Percentiles rank a stretch among this genome's conserved stretches.
phyloP scores from a whole-genome alignment of 176 grass and related monocot species.

The Guadua angustifolia region DNA sequence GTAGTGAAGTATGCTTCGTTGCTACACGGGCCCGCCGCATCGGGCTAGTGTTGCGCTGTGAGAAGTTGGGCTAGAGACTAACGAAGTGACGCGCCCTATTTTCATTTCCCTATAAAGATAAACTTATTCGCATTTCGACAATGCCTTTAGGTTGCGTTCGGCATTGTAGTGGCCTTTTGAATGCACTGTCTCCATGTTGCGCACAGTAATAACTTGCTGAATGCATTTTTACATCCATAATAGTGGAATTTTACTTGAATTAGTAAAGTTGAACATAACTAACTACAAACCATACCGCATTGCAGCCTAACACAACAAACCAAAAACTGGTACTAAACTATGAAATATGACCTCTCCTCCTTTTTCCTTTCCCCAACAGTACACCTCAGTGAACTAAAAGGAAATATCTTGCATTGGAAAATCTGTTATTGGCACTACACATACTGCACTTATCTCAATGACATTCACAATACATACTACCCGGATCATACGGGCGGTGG shows the following conservation, averaged over 20 bases:
- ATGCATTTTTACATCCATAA: neutral
- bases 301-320: neutral
- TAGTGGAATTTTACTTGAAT: neutral
- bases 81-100: neutral
- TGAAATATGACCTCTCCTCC: neutral
- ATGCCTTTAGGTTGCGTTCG: neutral
- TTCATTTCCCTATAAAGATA: neutral
- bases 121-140: neutral
- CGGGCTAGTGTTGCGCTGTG: neutral
- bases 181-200: neutral
- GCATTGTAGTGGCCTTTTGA: neutral
- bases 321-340: neutral
- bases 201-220: neutral
- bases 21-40: neutral
- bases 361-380: neutral
- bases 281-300: neutral
- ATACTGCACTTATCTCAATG: conserved; percentile 24
- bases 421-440: conserved; percentile 37
- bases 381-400: conserved; percentile 6
- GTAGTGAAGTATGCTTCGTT: neutral
- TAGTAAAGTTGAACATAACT: neutral
- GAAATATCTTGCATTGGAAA: conserved; percentile 10
- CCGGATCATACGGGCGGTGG: conserved; percentile 69
- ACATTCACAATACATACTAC: neutral
- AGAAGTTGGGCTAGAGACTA: neutral